Evolutionary conservation across 2,329 filamentous ascomycete genomes (phyloP), one percentile per base, ranked within the genome.

Genomic region (Colletotrichum australisinense): DNA sequence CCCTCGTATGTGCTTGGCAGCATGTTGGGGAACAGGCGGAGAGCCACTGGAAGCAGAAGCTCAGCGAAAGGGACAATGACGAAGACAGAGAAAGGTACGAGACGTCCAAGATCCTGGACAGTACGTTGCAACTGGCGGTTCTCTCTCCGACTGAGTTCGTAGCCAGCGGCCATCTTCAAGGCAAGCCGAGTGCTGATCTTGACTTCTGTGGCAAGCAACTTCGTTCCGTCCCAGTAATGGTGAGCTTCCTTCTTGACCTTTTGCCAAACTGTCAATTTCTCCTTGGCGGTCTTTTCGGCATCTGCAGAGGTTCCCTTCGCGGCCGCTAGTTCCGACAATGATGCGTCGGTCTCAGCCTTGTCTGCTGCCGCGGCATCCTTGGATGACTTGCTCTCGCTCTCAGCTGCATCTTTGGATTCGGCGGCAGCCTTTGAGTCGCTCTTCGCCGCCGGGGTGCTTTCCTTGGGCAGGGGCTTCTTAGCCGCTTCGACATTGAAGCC

Each of bases 141-240:
- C 86, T 99, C 97, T 86, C 97, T 92, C 76, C 97, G 92, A 72
- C 94, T 98, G 76, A 99, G 91, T 84, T 99, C 97, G 85, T 99
- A 99, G 8, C 97, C 97, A 72, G 94, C 95, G 16, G 95, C 95
- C 97, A 99, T 99, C 87, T 98, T 98, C 82, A 98, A 84, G 6
- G 95, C 97, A 76, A 99, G 86, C 75, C 93, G 93, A 74, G 93
- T 94, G 83, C 96, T 98, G 82, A 99, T 99, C 84, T 88, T 94
- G 81, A 98, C 92, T 85, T 99, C 97, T 1, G 95, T 94, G 26
- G 93, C 95, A 77, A 99, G 87, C 79, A 99, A 88, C 85, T 99
- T 99, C 32, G 95, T 98, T 73, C 97, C 97, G 84, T 99, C 97
- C 96, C 97, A 98, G 86, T 99, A 99, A 83, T 99, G 97, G 75